Evolutionary conservation across 2,329 filamentous ascomycete species (phyloP), one percentile per base, ranked within the genome.

Genomic region (Neocatenulostroma microsporum): DNA sequence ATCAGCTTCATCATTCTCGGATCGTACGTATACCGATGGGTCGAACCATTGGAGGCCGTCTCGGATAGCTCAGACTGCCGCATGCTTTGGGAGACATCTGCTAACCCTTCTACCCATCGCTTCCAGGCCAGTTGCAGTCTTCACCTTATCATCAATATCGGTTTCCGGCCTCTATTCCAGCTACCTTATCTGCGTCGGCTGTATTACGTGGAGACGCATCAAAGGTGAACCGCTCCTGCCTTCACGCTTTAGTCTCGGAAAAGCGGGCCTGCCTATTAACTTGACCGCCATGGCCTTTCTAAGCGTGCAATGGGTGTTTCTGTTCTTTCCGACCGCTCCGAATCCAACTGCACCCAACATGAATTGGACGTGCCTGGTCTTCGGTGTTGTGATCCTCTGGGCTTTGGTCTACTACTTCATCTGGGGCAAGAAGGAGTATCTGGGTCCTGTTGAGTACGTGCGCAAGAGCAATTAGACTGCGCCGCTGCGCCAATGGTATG

Each of bases 1-100:
- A 47, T 61, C 11, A 49, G 50, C 5, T 44, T 60, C 14, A 60
- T 62, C 36, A 60, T 59, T 36, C 47, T 60, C 24, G 58, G 55
- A 31, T 54, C 52, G 15, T n/a, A n/a, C n/a, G n/a, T n/a, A n/a
- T n/a, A n/a, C n/a, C n/a, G n/a, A n/a, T n/a, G n/a, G n/a, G n/a
- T n/a, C n/a, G n/a, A n/a, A n/a, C n/a, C n/a, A n/a, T n/a, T n/a
- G n/a, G n/a, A n/a, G n/a, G n/a, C n/a, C n/a, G n/a, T n/a, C n/a
- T n/a, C n/a, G n/a, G n/a, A n/a, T n/a, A n/a, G n/a, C n/a, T n/a
- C n/a, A n/a, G n/a, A n/a, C n/a, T n/a, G n/a, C n/a, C n/a, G n/a
- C n/a, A n/a, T n/a, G n/a, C n/a, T n/a, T n/a, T n/a, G n/a, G n/a
- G n/a, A n/a, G n/a, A n/a, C n/a, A n/a, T n/a, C n/a, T n/a, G n/a